phyloP scores from a whole-genome alignment of 768 basidiomycete genomes.

The Pleurotus cornucopiae region DNA sequence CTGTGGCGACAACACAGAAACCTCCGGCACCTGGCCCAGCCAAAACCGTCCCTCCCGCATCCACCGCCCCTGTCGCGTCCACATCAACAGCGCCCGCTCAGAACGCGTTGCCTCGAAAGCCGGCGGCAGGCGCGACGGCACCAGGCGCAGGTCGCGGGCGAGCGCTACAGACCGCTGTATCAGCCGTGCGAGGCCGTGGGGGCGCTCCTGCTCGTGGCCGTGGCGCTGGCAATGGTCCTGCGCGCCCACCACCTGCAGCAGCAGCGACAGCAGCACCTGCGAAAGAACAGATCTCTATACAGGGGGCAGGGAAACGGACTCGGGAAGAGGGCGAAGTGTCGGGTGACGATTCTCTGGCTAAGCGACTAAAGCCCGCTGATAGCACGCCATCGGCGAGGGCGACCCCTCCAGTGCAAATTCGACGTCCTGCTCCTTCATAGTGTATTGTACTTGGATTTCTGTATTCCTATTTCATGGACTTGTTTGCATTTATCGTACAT shows the following conservation, averaged over 20 bases:
- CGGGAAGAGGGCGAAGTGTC: conserved; percentile 47
- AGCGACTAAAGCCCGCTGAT: conserved; percentile 60
- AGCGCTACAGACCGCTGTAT: conserved; percentile 10
- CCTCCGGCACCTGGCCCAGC: conserved; percentile 15
- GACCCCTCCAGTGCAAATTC: conserved; percentile 1
- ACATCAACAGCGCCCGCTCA: background rate
- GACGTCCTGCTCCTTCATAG: conserved; percentile 1
- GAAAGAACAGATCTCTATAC: conserved; percentile 43
- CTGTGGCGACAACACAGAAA: conserved; percentile 25
- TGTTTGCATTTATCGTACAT: background rate
- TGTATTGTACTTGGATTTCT: background rate
- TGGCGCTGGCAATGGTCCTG: conserved; percentile 28
- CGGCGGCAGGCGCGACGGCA: conserved; percentile 11
- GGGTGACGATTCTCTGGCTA: conserved; percentile 58
- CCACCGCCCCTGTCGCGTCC: conserved; percentile 2
- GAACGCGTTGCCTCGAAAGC: conserved; percentile 13
- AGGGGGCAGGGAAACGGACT: conserved; percentile 60
- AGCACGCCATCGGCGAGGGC: conserved; percentile 4
- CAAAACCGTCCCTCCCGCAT: conserved; percentile 13
- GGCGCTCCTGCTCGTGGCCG: conserved; percentile 16
- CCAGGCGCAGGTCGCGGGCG: conserved; percentile 13
- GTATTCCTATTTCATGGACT: background rate
- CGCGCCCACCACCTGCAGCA: conserved; percentile 29
- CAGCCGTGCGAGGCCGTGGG: conserved; percentile 11
- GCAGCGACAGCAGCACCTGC: conserved; percentile 20